Conservation (phyloP, 768 basidiomycete species). For the Hydnomerulius pinastri region DNA sequence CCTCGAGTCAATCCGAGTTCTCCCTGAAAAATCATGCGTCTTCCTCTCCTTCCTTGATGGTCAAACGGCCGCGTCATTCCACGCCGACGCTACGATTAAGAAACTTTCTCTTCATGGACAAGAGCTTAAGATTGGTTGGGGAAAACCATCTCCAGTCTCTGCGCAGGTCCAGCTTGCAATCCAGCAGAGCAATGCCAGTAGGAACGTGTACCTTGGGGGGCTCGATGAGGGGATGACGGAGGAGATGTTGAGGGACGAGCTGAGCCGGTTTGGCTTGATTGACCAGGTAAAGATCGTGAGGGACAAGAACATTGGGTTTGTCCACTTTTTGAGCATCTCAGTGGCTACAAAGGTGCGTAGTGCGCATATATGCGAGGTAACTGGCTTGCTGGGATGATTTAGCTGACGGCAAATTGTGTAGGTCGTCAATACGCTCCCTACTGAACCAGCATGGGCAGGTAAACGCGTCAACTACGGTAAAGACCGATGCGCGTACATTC, state of each 20-base stretch:
- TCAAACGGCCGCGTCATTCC: constrained; percentile 91
- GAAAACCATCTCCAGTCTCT: constrained; percentile 89
- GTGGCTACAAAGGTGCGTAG: constrained; percentile 88
- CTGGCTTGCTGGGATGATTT: not conserved
- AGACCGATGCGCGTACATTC: constrained; percentile 97
- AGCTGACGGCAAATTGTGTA: constrained; percentile 28
- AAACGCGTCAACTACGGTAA: constrained; percentile 99
- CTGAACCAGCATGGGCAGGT: constrained; percentile 91
- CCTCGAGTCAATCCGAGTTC: constrained; percentile 89
- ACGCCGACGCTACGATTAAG: constrained; percentile 94
- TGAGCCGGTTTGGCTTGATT: constrained; percentile 91
- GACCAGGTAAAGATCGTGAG: constrained; percentile 99
- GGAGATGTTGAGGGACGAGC: constrained; percentile 87
- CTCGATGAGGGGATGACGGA: constrained; percentile 90
- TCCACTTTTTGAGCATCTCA: constrained; percentile 95
- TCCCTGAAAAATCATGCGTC: constrained; percentile 96
- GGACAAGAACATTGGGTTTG: constrained; percentile 99
- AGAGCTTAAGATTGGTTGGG: constrained; percentile 99
- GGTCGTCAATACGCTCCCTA: constrained; percentile 93
- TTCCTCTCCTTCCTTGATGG: constrained; percentile 98
- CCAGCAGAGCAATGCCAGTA: constrained; percentile 86
- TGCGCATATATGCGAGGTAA: constrained; percentile 3
- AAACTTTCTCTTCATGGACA: constrained; percentile 91
- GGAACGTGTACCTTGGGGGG: constrained; percentile 96
- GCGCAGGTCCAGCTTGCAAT: constrained; percentile 86